These are phyloP conservation scores for Kwoniella shandongensis DNA, from an alignment of 768 basidiomycete genomes.

Conservation along the genomic window DNA sequence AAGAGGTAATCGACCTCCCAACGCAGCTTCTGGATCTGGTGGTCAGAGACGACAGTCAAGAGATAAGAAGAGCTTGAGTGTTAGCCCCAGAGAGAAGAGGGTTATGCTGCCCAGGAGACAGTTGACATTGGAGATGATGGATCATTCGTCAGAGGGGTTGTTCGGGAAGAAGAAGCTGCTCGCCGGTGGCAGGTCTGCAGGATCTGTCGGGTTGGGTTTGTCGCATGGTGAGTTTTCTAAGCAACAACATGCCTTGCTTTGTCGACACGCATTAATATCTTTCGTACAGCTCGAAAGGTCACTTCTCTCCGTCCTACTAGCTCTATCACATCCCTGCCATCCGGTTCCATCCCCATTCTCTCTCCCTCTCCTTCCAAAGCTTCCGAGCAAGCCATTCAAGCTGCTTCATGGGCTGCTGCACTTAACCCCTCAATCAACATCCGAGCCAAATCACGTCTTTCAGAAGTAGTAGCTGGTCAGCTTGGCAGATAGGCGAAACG, in stretches of 20 bases:
- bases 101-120: conserved; percentile 18
- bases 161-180: conserved; percentile 15
- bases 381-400: conserved; percentile 14
- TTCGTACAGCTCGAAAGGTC: conserved; percentile 11
- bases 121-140: conserved; percentile 13
- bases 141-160: conserved; percentile 15
- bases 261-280: neutral
- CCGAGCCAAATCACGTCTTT: conserved; percentile 1
- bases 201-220: neutral
- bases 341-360: conserved; percentile 12
- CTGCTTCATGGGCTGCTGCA: conserved; percentile 15
- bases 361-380: conserved; percentile 12
- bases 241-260: neutral
- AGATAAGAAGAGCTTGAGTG: neutral
- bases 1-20: neutral
- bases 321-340: conserved; percentile 5
- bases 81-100: conserved; percentile 13
- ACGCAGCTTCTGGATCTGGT: neutral
- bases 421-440: conserved; percentile 11
- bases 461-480: conserved; percentile 8
- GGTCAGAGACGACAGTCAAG: neutral
- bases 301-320: conserved; percentile 1
- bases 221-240: conserved; percentile 13
- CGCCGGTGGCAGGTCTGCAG: neutral
- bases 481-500: conserved; percentile 8